Base-by-base conservation (phyloP, 257 asterid genomes). In the Cinchona pubescens region DNA sequence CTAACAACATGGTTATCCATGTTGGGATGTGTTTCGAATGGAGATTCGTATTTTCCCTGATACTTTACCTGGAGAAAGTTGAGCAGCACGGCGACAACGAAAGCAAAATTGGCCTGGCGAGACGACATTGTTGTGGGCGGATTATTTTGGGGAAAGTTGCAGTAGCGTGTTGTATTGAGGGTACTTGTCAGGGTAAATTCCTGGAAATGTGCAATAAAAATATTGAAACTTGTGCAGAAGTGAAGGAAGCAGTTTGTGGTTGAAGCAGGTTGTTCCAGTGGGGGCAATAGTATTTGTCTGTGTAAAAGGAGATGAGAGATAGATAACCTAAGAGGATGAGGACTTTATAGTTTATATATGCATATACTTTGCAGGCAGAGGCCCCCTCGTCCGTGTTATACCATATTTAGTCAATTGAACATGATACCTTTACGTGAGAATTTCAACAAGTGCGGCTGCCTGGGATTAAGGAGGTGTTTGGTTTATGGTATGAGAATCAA, bases 11-110 rank as follows among this genome's bases (percentile, higher is more conserved):
- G 0, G 73, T 29, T 7, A n/a, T n/a, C n/a, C n/a, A n/a, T n/a
- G n/a, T 69, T 69, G 2, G 73, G 73, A 1, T 23, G 73, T 15
- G 73, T 27, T 45, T 69, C 53, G 13, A 69, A 69, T 1, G 73
- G 73, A 1, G 73, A 69, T 29, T 8, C 27, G 0, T n/a, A 6
- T 29, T 46, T 29, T 15, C 43, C 60, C 3, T 69, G 45, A 40
- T 40, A 40, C 7, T 40, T 40, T 5, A 40, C 45, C 45, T 40
- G 45, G 45, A 40, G 45, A 40, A 40, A 40, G 45, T 40, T 40
- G 8, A 40, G 45, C 45, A 69, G 6, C 27, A 51, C 23, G 3
- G 60, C n/a, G 1, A 14, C 25, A 10, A 68, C 27, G 25, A 68
- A 68, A 0, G 60, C 73, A 11, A 71, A 71, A 32, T 51, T 34